Percentiles rank a stretch among this genome's conserved stretches.
phyloP scores from a whole-genome alignment of 1,284 basidiomycete genomes.

The Heterobasidion occidentale region DNA sequence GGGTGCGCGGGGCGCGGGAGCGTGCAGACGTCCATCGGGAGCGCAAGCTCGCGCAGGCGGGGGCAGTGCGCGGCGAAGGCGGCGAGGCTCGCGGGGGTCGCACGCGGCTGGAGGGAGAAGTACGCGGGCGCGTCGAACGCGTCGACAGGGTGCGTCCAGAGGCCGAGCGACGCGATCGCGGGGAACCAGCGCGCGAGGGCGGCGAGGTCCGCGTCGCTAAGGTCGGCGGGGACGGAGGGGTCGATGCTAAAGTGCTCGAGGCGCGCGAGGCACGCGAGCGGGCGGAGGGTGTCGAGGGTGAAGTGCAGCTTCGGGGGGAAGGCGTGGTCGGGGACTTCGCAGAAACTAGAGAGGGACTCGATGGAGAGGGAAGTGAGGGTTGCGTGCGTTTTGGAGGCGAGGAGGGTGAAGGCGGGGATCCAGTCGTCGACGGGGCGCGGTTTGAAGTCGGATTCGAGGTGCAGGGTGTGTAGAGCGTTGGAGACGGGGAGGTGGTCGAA shows the following conservation, averaged over 20 bases:
- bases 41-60: constrained; percentile 6
- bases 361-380: constrained; percentile 36
- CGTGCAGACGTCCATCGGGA: constrained; percentile 9
- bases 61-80: constrained; percentile 9
- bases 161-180: constrained; percentile 10
- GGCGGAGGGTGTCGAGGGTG: constrained; percentile 11
- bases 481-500: constrained; percentile 25
- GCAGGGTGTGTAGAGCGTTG: constrained; percentile 28
- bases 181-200: constrained; percentile 13
- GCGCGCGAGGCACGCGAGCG: constrained; percentile 8
- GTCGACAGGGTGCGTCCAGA: constrained; percentile 13
- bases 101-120: constrained; percentile 9
- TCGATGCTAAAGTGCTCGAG: constrained; percentile 13
- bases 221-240: constrained; percentile 10
- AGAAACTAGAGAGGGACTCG: constrained; percentile 22
- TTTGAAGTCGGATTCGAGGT: constrained; percentile 24
- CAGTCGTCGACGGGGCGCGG: constrained; percentile 26
- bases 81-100: constrained; percentile 10
- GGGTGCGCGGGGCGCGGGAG: neutral
- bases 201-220: constrained; percentile 10
- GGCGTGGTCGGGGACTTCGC: constrained; percentile 10
- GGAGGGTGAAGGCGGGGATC: constrained; percentile 28
- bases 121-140: constrained; percentile 11
- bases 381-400: constrained; percentile 25
- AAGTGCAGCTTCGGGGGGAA: constrained; percentile 13